phyloP scores from a whole-genome alignment of 495 filamentous ascomycete species.

The Penicillium coffeae region DNA sequence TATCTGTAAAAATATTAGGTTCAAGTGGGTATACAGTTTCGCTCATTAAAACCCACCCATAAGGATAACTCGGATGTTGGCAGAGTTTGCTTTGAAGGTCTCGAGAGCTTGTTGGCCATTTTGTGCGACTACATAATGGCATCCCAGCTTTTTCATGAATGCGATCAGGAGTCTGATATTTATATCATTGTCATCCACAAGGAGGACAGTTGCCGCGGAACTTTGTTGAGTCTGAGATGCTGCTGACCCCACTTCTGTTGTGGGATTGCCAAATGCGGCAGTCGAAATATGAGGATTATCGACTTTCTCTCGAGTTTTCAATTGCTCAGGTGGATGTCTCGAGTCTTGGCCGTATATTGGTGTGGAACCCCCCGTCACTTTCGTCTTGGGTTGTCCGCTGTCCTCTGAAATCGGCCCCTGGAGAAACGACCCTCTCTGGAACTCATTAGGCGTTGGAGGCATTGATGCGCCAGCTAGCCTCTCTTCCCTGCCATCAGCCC shows the following conservation, averaged over 20 bases:
- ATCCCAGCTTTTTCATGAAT: slow-evolving; percentile 38
- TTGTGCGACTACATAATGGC: slow-evolving; percentile 30
- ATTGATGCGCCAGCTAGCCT: background rate
- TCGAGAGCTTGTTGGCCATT: slow-evolving; percentile 54
- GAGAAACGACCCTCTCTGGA: too few relatives aligned
- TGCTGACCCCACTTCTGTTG: slow-evolving; percentile 3
- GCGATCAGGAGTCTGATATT: slow-evolving; percentile 26
- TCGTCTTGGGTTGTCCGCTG: background rate
- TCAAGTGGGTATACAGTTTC: background rate
- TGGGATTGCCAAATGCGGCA: background rate
- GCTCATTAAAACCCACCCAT: slow-evolving; percentile 35
- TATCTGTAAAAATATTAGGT: slow-evolving; percentile 24
- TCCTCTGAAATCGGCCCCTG: too few relatives aligned
- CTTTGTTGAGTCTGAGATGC: background rate
- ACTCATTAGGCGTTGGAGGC: background rate
- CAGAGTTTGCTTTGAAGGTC: slow-evolving; percentile 25
- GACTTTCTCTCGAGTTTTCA: background rate
- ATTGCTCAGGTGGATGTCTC: background rate
- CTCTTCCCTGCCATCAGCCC: background rate
- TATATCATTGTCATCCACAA: slow-evolving; percentile 39
- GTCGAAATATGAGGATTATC: background rate
- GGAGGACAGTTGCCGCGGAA: slow-evolving; percentile 11
- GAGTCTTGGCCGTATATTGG: background rate
- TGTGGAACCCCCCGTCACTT: background rate
- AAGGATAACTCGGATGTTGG: slow-evolving; percentile 42